phyloP scores from a whole-genome alignment of 2,329 filamentous ascomycete genomes.

The Colletotrichum tropicale region DNA sequence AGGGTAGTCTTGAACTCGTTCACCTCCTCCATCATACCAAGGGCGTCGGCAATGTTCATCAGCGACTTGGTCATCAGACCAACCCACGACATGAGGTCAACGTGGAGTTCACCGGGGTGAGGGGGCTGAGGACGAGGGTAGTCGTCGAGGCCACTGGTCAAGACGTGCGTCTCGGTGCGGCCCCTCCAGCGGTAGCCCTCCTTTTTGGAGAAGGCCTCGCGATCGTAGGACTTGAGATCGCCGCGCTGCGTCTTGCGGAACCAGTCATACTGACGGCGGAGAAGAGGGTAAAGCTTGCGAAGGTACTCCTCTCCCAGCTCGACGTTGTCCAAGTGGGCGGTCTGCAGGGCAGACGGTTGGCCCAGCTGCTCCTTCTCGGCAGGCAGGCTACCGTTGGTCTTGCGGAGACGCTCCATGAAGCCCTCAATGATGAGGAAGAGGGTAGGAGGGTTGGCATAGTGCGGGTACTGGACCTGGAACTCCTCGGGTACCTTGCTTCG shows the following conservation, averaged over 20 bases:
- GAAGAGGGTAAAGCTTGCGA: slow-evolving; percentile 79
- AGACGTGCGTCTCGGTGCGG: slow-evolving; percentile 81
- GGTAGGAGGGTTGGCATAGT: slow-evolving; percentile 96
- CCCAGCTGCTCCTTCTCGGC: slow-evolving; percentile 47
- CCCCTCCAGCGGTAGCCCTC: slow-evolving; percentile 97
- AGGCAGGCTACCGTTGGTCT: slow-evolving; percentile 51
- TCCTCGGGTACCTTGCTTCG: slow-evolving; percentile 92
- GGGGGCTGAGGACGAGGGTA: slow-evolving; percentile 94
- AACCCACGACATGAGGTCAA: slow-evolving; percentile 95
- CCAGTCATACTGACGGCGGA: slow-evolving; percentile 92
- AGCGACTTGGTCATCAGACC: slow-evolving; percentile 95
- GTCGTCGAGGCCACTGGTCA: slow-evolving; percentile 94
- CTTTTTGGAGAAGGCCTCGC: slow-evolving; percentile 84
- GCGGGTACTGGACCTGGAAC: slow-evolving; percentile 95
- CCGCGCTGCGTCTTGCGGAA: slow-evolving; percentile 91
- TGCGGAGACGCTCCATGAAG: slow-evolving; percentile 79
- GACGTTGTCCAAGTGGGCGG: slow-evolving; percentile 69
- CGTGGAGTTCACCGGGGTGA: slow-evolving; percentile 93
- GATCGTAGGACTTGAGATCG: slow-evolving; percentile 90
- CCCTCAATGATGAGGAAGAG: slow-evolving; percentile 87
- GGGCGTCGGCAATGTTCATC: slow-evolving; percentile 74
- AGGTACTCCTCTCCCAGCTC: slow-evolving; percentile 75
- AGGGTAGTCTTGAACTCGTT: slow-evolving; percentile 74
- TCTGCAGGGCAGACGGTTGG: slow-evolving; percentile 56
- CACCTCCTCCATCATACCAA: slow-evolving; percentile 79